These are phyloP conservation scores for Citeromyces matritensis DNA, from an alignment of 805 yeast species.

Conservation along the genomic window DNA sequence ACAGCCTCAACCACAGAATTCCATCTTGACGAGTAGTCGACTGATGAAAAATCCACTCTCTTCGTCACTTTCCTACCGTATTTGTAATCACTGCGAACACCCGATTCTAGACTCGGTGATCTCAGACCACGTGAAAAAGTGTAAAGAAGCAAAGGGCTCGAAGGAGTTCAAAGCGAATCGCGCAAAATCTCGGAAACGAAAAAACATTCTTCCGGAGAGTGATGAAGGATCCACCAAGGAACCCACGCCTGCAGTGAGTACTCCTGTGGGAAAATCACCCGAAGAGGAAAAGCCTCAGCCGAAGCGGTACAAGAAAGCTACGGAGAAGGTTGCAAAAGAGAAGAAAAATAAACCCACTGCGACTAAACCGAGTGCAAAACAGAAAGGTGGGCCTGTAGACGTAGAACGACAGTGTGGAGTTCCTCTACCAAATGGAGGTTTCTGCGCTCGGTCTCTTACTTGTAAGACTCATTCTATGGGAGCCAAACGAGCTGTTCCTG, in stretches of 20 bases:
- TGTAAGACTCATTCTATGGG: conserved; percentile 99
- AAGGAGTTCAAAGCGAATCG: conserved; percentile 5
- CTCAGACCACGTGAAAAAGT: conserved; percentile 20
- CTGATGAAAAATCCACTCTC: conserved; percentile 18
- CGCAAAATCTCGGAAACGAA: neutral
- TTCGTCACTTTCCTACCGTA: conserved; percentile 23
- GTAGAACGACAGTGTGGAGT: conserved; percentile 96
- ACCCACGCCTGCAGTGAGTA: conserved; percentile 5
- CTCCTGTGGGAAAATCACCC: conserved; percentile 8
- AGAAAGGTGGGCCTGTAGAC: conserved; percentile 66
- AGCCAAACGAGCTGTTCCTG: conserved; percentile 88
- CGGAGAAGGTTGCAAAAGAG: conserved; percentile 7
- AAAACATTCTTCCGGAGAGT: conserved; percentile 5
- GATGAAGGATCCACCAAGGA: conserved; percentile 5
- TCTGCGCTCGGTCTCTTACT: conserved; percentile 89
- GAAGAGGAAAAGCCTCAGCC: conserved; percentile 3
- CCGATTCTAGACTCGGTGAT: conserved; percentile 24
- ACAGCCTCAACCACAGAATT: conserved; percentile 6
- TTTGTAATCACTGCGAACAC: conserved; percentile 29
- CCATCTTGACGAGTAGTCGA: neutral
- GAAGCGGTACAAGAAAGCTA: conserved; percentile 7
- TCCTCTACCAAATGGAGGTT: conserved; percentile 83
- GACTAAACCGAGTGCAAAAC: conserved; percentile 30
- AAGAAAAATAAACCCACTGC: conserved; percentile 12
- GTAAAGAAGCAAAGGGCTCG: conserved; percentile 18